phyloP scores from a whole-genome alignment of 2,329 filamentous ascomycete species.

The Ambrosiella xylebori region DNA sequence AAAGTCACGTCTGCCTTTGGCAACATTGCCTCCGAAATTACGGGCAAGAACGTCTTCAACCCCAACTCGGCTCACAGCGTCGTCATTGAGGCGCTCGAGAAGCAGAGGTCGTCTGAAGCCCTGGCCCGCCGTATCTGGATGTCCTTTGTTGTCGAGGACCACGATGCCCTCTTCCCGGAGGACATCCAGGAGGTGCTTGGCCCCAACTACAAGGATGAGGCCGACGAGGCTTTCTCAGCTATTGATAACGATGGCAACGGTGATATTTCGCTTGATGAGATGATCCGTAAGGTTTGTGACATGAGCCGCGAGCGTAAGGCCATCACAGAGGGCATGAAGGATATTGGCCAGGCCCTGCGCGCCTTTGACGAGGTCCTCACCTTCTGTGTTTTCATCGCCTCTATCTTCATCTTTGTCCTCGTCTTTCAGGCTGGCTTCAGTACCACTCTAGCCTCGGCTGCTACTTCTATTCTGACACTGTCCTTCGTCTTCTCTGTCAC shows the following conservation, averaged over 20 bases:
- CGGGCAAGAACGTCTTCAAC: slow-evolving; percentile 90
- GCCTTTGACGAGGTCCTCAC: slow-evolving; percentile 78
- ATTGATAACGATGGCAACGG: slow-evolving; percentile 82
- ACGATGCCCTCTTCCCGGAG: slow-evolving; percentile 59
- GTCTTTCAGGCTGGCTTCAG: slow-evolving; percentile 80
- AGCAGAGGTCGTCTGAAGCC: slow-evolving; percentile 70
- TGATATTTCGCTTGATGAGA: slow-evolving; percentile 88
- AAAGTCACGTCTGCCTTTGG: slow-evolving; percentile 89
- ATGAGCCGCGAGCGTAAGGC: slow-evolving; percentile 75
- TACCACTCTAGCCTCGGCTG: slow-evolving; percentile 72
- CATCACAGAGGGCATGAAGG: slow-evolving; percentile 85
- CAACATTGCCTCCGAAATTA: slow-evolving; percentile 85
- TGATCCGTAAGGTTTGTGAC: slow-evolving; percentile 73
- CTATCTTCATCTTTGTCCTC: slow-evolving; percentile 70
- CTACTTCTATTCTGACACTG: slow-evolving; percentile 81
- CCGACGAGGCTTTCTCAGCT: slow-evolving; percentile 66
- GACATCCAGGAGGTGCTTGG: slow-evolving; percentile 84
- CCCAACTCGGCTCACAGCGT: slow-evolving; percentile 78
- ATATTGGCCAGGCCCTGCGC: slow-evolving; percentile 84
- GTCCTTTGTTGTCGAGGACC: slow-evolving; percentile 87
- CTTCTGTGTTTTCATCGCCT: slow-evolving; percentile 62
- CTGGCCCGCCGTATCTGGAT: slow-evolving; percentile 91
- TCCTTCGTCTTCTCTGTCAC: slow-evolving; percentile 92
- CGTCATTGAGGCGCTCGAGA: slow-evolving; percentile 76
- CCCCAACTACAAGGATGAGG: slow-evolving; percentile 51